Conservation (phyloP, 106 monocot species). For the Alisma plantagoaquatica region DNA sequence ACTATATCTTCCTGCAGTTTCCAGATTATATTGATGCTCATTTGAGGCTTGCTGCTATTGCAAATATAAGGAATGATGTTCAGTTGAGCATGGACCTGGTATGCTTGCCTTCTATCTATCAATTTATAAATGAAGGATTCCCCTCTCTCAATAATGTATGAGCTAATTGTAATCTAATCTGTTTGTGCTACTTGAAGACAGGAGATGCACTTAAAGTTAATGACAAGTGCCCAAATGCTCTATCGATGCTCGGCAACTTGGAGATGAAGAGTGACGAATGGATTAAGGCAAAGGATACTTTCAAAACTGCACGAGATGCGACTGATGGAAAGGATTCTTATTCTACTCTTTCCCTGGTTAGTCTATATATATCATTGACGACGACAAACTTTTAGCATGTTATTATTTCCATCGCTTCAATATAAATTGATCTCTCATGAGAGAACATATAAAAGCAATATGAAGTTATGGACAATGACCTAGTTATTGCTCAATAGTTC, state of each 20-base stretch:
- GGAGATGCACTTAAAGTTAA: slow-evolving; percentile 84
- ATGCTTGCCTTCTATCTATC: slow-evolving; percentile 4
- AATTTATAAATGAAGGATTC: neutral
- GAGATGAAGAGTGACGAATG: slow-evolving; percentile 91
- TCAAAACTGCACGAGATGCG: slow-evolving; percentile 80
- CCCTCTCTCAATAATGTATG: too few relatives aligned
- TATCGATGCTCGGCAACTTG: slow-evolving; percentile 84
- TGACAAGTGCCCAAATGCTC: slow-evolving; percentile 79
- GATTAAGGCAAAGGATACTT: slow-evolving; percentile 95
- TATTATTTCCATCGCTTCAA: too few relatives aligned
- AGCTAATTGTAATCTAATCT: too few relatives aligned
- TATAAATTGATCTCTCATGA: too few relatives aligned
- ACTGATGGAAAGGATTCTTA: slow-evolving; percentile 94
- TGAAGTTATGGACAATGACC: too few relatives aligned
- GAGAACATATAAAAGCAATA: too few relatives aligned
- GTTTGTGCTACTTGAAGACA: slow-evolving; percentile 31
- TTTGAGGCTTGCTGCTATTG: slow-evolving; percentile 88
- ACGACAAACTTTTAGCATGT: too few relatives aligned
- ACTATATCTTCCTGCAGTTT: slow-evolving; percentile 54
- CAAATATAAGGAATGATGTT: slow-evolving; percentile 66
- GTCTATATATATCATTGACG: slow-evolving; percentile 1
- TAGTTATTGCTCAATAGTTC: too few relatives aligned
- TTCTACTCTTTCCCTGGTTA: slow-evolving; percentile 69
- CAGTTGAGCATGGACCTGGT: slow-evolving; percentile 89
- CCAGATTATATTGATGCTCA: slow-evolving; percentile 89